Base-by-base conservation (phyloP, 345 rosid genomes). In the Aegle marmelos region DNA sequence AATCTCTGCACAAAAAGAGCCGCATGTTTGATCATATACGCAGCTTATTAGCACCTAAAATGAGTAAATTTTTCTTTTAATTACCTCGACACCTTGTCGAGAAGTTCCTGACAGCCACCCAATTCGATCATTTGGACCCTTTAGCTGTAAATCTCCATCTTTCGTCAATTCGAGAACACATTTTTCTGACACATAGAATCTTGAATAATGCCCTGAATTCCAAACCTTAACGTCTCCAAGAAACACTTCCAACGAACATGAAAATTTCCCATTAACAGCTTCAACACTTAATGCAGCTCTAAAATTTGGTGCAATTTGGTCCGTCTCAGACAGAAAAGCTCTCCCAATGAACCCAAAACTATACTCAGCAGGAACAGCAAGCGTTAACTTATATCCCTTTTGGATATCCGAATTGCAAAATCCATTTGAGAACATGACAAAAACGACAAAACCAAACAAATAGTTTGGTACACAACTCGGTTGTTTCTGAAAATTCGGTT, bases 71-170 rank as follows among this genome's bases (percentile, higher is more conserved):
- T 68, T 0, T 62, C 6, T 65, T 57, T 24, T 25, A 33, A 56
- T 85, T 87, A 95, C 98, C 98, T 95, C 89, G 62, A 93, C 94
- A 67, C 91, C 94, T 90, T 94, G 98, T 68, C 89, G 90, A 63
- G 91, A 81, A 59, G 98, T 93, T 28, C 94, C 98, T 8, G 92
- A 88, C 80, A 91, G 79, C 99, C 99, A 95, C 10, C 98, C 93
- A 0, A 93, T 75, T 75, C 22, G 77, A n/a, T 83, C 86, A 24
- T 86, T 81, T 1, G 54, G 82, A 45, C 96, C 91, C 85, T 83
- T 92, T 39, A 93, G 72, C 70, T 81, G 93, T 72, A 95, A 88
- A 83, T 95, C 97, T 50, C 98, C 99, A 30, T 86, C 86, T 56
- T 83, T 36, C 0, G 92, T 82, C 21, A 95, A 88, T 82, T 92